Evolutionary conservation across 768 basidiomycete species (phyloP).

Genomic region (Pleurotus ostreatus): DNA sequence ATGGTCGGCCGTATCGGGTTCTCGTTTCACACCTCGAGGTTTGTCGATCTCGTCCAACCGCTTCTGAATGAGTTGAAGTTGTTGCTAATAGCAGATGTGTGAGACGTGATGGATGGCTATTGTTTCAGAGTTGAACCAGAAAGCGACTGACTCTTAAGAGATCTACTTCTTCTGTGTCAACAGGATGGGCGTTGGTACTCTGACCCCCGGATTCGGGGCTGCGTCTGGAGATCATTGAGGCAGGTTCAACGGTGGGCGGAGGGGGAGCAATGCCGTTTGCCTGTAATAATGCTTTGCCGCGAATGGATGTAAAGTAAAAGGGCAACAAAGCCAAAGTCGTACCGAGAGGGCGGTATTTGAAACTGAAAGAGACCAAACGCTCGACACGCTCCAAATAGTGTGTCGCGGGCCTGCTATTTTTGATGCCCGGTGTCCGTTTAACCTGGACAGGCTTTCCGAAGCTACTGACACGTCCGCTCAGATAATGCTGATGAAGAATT

Average conservation of each 20-base stretch:
- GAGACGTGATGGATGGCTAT: neutral
- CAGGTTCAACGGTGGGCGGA: neutral
- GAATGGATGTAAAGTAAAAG: neutral
- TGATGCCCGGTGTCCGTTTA: no score
- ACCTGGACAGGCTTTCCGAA: neutral
- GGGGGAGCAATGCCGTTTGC: neutral
- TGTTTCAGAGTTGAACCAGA: no score
- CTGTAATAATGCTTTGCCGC: neutral
- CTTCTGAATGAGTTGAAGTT: neutral
- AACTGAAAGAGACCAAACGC: slow-evolving; percentile 11
- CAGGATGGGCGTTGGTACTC: no score
- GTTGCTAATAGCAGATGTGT: neutral
- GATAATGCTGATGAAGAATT: neutral
- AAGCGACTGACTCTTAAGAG: no score
- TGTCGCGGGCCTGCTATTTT: neutral
- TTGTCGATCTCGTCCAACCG: neutral
- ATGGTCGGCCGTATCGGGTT: no score
- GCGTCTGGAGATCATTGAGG: neutral
- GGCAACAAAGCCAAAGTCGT: neutral
- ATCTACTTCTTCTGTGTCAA: no score
- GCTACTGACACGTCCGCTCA: neutral
- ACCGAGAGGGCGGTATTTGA: slow-evolving; percentile 18
- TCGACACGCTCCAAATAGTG: neutral
- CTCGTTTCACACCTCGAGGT: no score
- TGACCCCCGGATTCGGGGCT: no score